Conservation (phyloP, 2,329 filamentous ascomycete genomes). For the Xylariaceae sp. region DNA sequence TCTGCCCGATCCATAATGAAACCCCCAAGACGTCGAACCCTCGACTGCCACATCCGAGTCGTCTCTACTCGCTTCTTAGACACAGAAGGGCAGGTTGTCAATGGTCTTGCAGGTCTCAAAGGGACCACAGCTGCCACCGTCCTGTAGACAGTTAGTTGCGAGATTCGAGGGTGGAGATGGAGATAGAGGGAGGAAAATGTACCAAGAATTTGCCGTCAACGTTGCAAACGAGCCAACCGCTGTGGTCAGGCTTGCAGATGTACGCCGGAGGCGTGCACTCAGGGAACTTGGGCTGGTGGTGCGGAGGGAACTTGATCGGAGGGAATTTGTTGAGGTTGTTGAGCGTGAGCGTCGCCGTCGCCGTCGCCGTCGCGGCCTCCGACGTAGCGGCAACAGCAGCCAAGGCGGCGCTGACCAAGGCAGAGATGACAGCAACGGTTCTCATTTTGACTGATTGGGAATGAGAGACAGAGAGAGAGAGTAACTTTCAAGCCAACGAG, state of each 20-base stretch:
- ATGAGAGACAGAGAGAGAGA: neutral
- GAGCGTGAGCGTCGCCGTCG: neutral
- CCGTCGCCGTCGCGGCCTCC: slow-evolving; percentile 1
- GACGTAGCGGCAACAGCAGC: slow-evolving; percentile 19
- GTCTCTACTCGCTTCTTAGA: slow-evolving; percentile 10
- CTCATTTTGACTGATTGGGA: slow-evolving; percentile 23
- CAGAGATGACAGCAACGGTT: slow-evolving; percentile 22
- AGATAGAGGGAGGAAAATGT: slow-evolving; percentile 1
- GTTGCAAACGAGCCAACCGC: slow-evolving; percentile 31
- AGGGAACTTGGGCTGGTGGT: neutral
- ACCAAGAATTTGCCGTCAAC: slow-evolving; percentile 28
- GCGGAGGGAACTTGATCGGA: neutral
- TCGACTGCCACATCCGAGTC: too few relatives aligned
- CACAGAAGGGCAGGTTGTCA: slow-evolving; percentile 30
- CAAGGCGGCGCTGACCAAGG: slow-evolving; percentile 7
- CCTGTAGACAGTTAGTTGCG: slow-evolving; percentile 13
- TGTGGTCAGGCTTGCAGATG: slow-evolving; percentile 27
- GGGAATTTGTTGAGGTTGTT: neutral
- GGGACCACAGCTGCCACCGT: slow-evolving; percentile 24
- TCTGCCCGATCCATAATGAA: neutral
- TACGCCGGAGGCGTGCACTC: slow-evolving; percentile 26
- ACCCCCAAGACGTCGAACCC: neutral
- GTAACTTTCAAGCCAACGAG: neutral
- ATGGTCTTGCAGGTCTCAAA: slow-evolving; percentile 26
- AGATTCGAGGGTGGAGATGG: too few relatives aligned